phyloP scores from a whole-genome alignment of 169 alveolate genomes.

The Plasmodium gonderi region DNA sequence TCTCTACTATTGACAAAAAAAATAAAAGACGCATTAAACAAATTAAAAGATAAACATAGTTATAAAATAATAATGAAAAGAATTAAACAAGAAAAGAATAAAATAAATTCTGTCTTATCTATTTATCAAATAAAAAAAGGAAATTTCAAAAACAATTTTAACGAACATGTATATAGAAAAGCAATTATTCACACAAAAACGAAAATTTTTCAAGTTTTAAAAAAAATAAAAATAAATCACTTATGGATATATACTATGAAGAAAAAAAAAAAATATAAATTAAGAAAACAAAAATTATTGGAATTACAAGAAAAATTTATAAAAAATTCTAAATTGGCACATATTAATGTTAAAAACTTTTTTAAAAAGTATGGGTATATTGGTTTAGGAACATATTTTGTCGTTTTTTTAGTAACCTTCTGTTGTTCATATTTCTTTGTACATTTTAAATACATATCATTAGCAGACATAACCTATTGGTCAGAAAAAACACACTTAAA shows the following conservation, averaged over 20 bases:
- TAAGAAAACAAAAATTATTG: conserved; percentile 50
- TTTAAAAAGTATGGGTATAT: conserved; percentile 60
- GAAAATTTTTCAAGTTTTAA: conserved; percentile 27
- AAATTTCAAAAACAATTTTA: background rate
- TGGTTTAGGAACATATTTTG: conserved; percentile 52
- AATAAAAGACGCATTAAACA: conserved; percentile 33
- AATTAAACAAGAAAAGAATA: conserved; percentile 42
- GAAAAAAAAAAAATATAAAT: conserved; percentile 63
- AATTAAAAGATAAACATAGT: conserved; percentile 29
- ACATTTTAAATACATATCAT: conserved; percentile 59
- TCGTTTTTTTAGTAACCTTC: conserved; percentile 39
- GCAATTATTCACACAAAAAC: conserved; percentile 42
- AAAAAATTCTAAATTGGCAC: conserved; percentile 39
- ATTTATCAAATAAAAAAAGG: conserved; percentile 32
- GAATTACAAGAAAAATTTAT: conserved; percentile 25
- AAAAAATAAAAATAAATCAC: conserved; percentile 22
- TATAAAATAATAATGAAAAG: conserved; percentile 45
- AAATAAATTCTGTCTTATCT: conserved; percentile 14
- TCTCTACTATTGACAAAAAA: conserved; percentile 35
- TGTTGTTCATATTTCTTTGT: conserved; percentile 41
- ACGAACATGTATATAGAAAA: conserved; percentile 46
- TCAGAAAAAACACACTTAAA: conserved; percentile 66
- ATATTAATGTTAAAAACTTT: conserved; percentile 44
- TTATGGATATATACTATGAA: conserved; percentile 56
- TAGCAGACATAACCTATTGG: conserved; percentile 33